Conservation (phyloP, 73 alveolate species). For the Paramecium bursaria region DNA sequence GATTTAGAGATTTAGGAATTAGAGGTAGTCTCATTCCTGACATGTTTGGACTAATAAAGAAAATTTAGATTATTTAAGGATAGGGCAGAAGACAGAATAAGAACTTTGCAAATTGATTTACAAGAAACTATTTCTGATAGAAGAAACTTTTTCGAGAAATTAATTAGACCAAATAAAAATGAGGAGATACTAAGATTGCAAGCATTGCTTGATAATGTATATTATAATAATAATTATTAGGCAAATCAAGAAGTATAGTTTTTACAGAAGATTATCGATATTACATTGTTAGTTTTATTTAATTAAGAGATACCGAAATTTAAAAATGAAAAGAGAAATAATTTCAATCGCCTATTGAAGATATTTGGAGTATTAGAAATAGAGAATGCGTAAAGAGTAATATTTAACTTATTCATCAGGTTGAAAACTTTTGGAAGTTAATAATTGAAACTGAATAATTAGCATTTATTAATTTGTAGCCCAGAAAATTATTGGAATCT, state of each 20-base stretch:
- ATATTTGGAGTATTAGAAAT: slow-evolving; percentile 26
- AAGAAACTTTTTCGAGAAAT: background rate
- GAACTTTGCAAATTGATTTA: slow-evolving; percentile 6
- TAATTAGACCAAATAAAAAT: background rate
- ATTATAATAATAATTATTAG: background rate
- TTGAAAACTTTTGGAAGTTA: background rate
- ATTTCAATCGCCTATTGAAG: slow-evolving; percentile 12
- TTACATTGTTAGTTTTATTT: background rate
- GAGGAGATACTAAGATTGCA: slow-evolving; percentile 24
- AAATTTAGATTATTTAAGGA: slow-evolving; percentile 4
- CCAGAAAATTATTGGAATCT: background rate
- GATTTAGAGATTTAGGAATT: slow-evolving; percentile 14
- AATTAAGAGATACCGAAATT: slow-evolving; percentile 24
- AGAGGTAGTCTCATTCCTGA: background rate
- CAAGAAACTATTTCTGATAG: slow-evolving; percentile 14
- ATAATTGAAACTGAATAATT: background rate
- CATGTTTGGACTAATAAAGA: slow-evolving; percentile 14
- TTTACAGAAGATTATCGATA: background rate
- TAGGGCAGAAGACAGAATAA: slow-evolving; percentile 26
- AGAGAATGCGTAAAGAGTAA: no score
- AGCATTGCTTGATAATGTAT: slow-evolving; percentile 4
- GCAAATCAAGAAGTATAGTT: background rate
- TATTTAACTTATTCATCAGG: background rate
- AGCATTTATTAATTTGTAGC: background rate
- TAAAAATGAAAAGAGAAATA: background rate